These are phyloP conservation scores for Cryphonectria radicalis DNA, from an alignment of 2,329 filamentous ascomycete genomes.

Conservation along the genomic window DNA sequence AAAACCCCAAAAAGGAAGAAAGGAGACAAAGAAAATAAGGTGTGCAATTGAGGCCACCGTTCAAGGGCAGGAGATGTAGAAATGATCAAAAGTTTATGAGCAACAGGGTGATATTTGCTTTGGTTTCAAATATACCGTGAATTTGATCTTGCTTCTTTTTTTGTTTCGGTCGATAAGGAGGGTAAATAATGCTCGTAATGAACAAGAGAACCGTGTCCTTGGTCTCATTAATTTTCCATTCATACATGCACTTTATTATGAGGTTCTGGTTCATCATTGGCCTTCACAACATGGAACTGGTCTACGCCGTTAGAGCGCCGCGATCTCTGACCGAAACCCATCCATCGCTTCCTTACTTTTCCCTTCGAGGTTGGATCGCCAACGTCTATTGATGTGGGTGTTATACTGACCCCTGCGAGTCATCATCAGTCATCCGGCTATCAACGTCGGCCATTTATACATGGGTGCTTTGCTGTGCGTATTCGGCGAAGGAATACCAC, in stretches of 20 bases:
- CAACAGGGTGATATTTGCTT: neutral
- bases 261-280: neutral
- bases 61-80: neutral
- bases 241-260: neutral
- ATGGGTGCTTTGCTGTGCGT: neutral
- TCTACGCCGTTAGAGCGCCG: neutral
- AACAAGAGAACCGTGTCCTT: neutral
- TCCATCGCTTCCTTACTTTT: neutral
- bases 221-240: neutral
- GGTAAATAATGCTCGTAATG: too few relatives aligned
- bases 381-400: neutral
- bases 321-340: neutral
- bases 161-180: neutral
- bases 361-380: neutral
- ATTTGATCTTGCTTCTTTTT: neutral
- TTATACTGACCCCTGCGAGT: neutral
- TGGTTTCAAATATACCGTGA: neutral
- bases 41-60: neutral
- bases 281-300: neutral
- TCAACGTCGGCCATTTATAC: slow-evolving; percentile 1
- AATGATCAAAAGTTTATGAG: neutral
- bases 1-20: neutral
- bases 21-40: neutral
- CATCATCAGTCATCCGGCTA: neutral
- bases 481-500: neutral